Conservation (phyloP, 805 yeast genomes). For the Barnettozyma californica region DNA sequence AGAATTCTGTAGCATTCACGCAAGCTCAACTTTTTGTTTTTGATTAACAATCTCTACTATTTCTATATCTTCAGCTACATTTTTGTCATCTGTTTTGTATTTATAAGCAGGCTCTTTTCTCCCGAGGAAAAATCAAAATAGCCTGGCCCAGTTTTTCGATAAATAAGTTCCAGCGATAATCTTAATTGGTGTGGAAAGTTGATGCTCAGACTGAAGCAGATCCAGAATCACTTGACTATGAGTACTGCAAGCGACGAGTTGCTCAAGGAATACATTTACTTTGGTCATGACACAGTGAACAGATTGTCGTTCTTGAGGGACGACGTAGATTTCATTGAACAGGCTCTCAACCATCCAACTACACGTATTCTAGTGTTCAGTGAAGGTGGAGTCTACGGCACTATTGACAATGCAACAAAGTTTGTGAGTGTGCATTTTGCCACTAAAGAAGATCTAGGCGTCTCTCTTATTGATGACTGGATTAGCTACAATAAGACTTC, state of each 20-base stretch:
- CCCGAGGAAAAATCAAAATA: too few relatives aligned
- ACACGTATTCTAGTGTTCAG: constrained; percentile 37
- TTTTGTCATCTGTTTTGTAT: too few relatives aligned
- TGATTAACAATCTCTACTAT: too few relatives aligned
- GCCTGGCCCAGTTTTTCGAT: too few relatives aligned
- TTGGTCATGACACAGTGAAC: constrained; percentile 49
- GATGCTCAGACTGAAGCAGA: constrained; percentile 1
- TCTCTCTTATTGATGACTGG: constrained; percentile 14
- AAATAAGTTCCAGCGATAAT: too few relatives aligned
- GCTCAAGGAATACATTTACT: constrained; percentile 23
- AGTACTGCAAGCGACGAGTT: not conserved
- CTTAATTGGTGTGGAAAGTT: not conserved
- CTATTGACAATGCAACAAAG: not conserved
- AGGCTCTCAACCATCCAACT: constrained; percentile 34
- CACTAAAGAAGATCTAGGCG: constrained; percentile 14
- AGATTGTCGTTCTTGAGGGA: constrained; percentile 54
- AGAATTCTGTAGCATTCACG: too few relatives aligned
- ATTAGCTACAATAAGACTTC: constrained; percentile 5
- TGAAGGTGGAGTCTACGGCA: constrained; percentile 23
- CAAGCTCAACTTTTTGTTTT: too few relatives aligned
- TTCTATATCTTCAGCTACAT: too few relatives aligned
- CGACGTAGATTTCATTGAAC: constrained; percentile 41
- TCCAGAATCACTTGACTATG: constrained; percentile 5
- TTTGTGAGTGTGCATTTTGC: constrained; percentile 6
- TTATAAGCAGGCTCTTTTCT: too few relatives aligned